Conservation (phyloP, 2,329 filamentous ascomycete species). For the Phialophora tarda region DNA sequence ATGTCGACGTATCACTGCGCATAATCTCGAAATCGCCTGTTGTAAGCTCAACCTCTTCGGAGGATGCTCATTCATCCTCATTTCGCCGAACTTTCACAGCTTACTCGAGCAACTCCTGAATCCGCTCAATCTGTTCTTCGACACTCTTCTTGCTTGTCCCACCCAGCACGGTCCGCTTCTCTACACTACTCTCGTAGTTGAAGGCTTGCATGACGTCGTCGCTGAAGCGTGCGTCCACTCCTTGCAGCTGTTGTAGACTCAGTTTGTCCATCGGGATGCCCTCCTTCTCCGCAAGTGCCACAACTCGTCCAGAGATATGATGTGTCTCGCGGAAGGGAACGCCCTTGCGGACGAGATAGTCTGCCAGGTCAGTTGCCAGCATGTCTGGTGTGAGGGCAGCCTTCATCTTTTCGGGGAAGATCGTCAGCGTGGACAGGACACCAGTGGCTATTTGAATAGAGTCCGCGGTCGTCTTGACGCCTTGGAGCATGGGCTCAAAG, state of each 20-base stretch:
- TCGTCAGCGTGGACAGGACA: slow-evolving; percentile 73
- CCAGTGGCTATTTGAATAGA: slow-evolving; percentile 83
- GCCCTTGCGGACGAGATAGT: slow-evolving; percentile 55
- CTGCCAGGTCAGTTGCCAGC: slow-evolving; percentile 67
- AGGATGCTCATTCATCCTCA: background rate
- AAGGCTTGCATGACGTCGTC: slow-evolving; percentile 69
- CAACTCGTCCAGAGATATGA: slow-evolving; percentile 74
- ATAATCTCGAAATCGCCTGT: background rate
- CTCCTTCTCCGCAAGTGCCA: slow-evolving; percentile 71
- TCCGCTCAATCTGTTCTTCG: slow-evolving; percentile 58
- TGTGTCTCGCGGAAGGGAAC: slow-evolving; percentile 76
- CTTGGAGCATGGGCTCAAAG: slow-evolving; percentile 83
- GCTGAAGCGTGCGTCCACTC: slow-evolving; percentile 70
- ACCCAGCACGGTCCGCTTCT: slow-evolving; percentile 76
- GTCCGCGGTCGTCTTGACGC: slow-evolving; percentile 76
- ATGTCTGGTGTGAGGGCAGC: slow-evolving; percentile 81
- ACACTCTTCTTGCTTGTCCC: slow-evolving; percentile 77
- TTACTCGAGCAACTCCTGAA: slow-evolving; percentile 22
- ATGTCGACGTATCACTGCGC: background rate
- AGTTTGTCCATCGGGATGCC: slow-evolving; percentile 73
- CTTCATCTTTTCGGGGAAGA: slow-evolving; percentile 75
- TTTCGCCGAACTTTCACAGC: background rate
- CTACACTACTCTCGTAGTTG: slow-evolving; percentile 82
- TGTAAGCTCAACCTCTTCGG: background rate
- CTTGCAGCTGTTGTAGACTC: slow-evolving; percentile 68